Evolutionary conservation across 345 rosid genomes (phyloP).

Genomic region (Eucalyptus leucophloia): DNA sequence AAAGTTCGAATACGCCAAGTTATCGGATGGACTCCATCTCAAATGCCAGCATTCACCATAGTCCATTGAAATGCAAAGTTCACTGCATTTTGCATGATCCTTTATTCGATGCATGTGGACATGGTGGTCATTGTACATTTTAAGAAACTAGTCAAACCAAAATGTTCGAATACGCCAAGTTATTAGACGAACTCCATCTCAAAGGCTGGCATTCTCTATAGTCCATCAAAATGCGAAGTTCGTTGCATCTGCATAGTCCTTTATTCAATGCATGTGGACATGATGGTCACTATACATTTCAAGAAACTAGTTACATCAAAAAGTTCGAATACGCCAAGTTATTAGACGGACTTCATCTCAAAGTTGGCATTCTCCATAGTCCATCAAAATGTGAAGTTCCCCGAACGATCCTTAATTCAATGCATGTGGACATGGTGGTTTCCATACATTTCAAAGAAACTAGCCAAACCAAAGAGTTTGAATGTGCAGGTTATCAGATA

Average conservation of each 20-base stretch:
- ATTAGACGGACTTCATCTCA: not conserved
- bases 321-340: not conserved
- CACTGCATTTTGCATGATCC: not conserved
- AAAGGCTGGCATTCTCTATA: not conserved
- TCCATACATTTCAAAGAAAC: not conserved
- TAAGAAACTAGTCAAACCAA: not conserved
- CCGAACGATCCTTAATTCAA: not conserved
- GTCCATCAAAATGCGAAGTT: not conserved
- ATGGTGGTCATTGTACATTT: not conserved
- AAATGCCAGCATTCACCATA: accelerated
- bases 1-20: not conserved
- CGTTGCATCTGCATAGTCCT: not conserved
- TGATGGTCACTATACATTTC: accelerated
- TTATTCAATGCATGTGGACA: not conserved
- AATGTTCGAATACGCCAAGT: not conserved
- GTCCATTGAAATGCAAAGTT: not conserved
- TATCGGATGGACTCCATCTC: not conserved
- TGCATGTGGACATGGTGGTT: not conserved
- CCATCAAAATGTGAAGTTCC: not conserved
- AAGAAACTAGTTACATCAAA: not conserved
- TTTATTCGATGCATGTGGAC: not conserved
- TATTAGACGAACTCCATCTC: not conserved
- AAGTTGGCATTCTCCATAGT: not conserved
- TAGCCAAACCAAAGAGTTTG: not conserved
- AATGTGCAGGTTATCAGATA: not conserved